Conservation (phyloP, 768 basidiomycete genomes). For the Collybia sordida region DNA sequence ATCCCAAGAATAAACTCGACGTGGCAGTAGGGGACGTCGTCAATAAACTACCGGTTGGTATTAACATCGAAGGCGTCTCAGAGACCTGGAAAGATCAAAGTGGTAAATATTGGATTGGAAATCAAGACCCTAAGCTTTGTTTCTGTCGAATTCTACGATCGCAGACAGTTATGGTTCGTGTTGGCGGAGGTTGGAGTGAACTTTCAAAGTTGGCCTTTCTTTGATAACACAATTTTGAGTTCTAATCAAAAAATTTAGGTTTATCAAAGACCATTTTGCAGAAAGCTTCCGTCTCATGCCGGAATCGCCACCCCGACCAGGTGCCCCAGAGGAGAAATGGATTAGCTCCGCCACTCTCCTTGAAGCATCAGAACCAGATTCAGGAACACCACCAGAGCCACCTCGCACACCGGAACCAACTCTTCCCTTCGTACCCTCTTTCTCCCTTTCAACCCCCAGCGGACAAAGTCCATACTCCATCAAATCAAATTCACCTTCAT, state of each 20-base stretch:
- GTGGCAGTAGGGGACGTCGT: conserved; percentile 91
- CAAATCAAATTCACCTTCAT: conserved; percentile 47
- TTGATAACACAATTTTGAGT: not conserved
- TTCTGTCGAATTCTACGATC: conserved; percentile 90
- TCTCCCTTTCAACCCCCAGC: conserved; percentile 60
- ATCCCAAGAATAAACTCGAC: conserved; percentile 90
- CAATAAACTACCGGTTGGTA: conserved; percentile 82
- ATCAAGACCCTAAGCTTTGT: conserved; percentile 85
- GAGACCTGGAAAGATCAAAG: conserved; percentile 92
- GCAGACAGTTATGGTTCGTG: conserved; percentile 94
- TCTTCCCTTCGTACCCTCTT: conserved; percentile 58
- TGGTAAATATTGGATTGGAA: conserved; percentile 96
- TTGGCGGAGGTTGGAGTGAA: conserved; percentile 94
- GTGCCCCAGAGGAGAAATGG: conserved; percentile 72
- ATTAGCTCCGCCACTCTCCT: conserved; percentile 76
- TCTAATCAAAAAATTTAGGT: conserved; percentile 43
- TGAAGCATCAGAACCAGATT: conserved; percentile 47
- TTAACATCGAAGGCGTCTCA: conserved; percentile 77
- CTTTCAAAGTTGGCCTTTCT: conserved; percentile 70
- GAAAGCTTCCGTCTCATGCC: conserved; percentile 76
- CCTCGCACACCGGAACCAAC: conserved; percentile 73
- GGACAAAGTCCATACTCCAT: conserved; percentile 51
- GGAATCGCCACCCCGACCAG: conserved; percentile 57
- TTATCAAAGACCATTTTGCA: conserved; percentile 84
- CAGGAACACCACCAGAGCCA: conserved; percentile 31